phyloP scores from a whole-genome alignment of 1,284 basidiomycete genomes.

The Sanghuangporus weigelae region DNA sequence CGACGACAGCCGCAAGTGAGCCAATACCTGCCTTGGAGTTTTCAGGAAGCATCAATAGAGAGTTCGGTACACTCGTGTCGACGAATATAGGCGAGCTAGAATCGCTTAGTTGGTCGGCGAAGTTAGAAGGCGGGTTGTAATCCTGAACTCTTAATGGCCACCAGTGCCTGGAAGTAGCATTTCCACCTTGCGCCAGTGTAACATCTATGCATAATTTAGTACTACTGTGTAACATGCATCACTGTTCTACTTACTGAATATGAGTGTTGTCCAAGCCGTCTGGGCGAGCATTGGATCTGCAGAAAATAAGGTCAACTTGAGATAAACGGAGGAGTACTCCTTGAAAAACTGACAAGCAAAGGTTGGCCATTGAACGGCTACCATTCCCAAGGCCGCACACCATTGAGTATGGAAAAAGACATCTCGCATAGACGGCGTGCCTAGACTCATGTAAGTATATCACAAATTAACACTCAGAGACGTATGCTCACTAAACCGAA shows the following conservation, averaged over 20 bases:
- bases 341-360: slow-evolving; percentile 80
- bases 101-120: slow-evolving; percentile 68
- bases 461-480: slow-evolving; percentile 18
- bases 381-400: slow-evolving; percentile 82
- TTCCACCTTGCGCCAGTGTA: slow-evolving; percentile 51
- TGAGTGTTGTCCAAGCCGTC: slow-evolving; percentile 82
- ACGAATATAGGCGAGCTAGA: slow-evolving; percentile 74
- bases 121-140: slow-evolving; percentile 60
- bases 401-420: slow-evolving; percentile 92
- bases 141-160: slow-evolving; percentile 56
- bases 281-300: slow-evolving; percentile 82
- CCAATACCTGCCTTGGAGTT: slow-evolving; percentile 63
- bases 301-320: slow-evolving; percentile 7
- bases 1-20: slow-evolving; percentile 78
- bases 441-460: slow-evolving; percentile 35
- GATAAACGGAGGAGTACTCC: slow-evolving; percentile 14
- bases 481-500: slow-evolving; percentile 73
- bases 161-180: slow-evolving; percentile 50
- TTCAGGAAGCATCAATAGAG: slow-evolving; percentile 64
- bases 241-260: slow-evolving; percentile 61
- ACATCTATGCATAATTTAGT: slow-evolving; percentile 49
- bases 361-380: slow-evolving; percentile 90
- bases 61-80: slow-evolving; percentile 60
- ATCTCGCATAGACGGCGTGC: slow-evolving; percentile 90
- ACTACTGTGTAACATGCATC: slow-evolving; percentile 8